Evolutionary conservation across 2,329 filamentous ascomycete genomes (phyloP).

Genomic region (Diplodia mutila): DNA sequence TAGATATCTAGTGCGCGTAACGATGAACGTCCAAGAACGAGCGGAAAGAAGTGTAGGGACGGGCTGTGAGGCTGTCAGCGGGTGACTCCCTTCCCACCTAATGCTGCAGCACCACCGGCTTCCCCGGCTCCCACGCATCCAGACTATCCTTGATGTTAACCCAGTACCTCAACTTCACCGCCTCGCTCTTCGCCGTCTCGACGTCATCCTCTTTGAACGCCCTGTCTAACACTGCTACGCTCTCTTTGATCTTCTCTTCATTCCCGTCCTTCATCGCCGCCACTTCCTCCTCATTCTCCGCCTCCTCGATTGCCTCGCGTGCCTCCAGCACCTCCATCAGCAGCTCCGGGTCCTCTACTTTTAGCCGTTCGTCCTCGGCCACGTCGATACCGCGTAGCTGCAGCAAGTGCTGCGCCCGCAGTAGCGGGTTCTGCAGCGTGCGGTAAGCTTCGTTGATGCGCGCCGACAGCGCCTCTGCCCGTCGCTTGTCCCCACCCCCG

Average conservation of each 20-base stretch:
- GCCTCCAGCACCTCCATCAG: slow-evolving; percentile 81
- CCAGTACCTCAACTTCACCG: slow-evolving; percentile 85
- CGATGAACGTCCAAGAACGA: not conserved
- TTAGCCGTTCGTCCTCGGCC: slow-evolving; percentile 74
- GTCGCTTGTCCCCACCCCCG: slow-evolving; percentile 53
- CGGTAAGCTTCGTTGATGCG: slow-evolving; percentile 91
- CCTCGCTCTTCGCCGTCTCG: slow-evolving; percentile 69
- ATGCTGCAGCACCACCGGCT: slow-evolving; percentile 61
- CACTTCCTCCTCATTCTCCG: slow-evolving; percentile 64
- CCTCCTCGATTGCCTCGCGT: slow-evolving; percentile 62
- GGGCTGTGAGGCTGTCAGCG: not conserved
- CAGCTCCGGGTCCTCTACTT: slow-evolving; percentile 70
- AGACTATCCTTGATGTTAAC: slow-evolving; percentile 81
- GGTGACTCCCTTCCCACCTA: slow-evolving; percentile 37
- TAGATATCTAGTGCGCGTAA: not conserved
- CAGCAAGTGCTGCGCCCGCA: slow-evolving; percentile 87
- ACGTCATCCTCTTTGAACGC: slow-evolving; percentile 71
- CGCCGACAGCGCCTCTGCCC: slow-evolving; percentile 77
- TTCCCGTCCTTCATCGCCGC: slow-evolving; percentile 66
- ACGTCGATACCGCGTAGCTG: slow-evolving; percentile 73
- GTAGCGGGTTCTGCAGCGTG: slow-evolving; percentile 76
- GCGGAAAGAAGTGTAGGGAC: not conserved
- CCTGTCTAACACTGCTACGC: slow-evolving; percentile 64
- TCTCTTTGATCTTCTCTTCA: slow-evolving; percentile 65
- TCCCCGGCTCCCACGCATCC: slow-evolving; percentile 81